Percentiles rank a stretch among this genome's conserved stretches.
Evolutionary conservation across 176 grass and related monocot genomes (phyloP).

Genomic region (Metroxylon sagu): DNA sequence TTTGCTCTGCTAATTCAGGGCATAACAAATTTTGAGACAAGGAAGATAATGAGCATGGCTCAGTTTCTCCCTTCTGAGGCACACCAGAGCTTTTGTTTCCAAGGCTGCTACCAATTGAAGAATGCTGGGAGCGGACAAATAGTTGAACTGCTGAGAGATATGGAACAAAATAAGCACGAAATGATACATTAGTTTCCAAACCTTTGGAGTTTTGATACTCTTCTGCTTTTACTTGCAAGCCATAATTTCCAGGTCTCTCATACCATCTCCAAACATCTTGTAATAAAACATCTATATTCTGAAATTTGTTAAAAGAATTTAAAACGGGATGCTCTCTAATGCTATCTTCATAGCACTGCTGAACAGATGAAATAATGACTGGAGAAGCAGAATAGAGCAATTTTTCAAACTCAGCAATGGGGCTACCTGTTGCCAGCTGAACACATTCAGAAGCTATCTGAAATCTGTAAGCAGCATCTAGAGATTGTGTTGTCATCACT

Average conservation of each 20-base stretch:
- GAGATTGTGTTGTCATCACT: background rate
- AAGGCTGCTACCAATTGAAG: too few species aligned
- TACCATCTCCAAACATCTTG: constrained; percentile 4
- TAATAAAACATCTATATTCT: background rate
- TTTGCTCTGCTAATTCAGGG: too few species aligned
- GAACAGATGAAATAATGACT: constrained; percentile 1
- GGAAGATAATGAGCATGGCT: too few species aligned
- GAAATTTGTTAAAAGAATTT: background rate
- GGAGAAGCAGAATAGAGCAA: constrained; percentile 6
- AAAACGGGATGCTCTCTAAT: too few species aligned
- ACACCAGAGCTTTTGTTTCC: too few species aligned
- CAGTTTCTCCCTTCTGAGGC: too few species aligned
- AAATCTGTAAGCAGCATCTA: background rate
- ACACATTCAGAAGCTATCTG: background rate
- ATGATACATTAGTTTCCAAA: background rate
- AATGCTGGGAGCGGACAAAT: background rate
- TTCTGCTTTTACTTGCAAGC: constrained; percentile 6
- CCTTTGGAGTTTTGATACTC: background rate
- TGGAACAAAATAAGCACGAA: constrained; percentile 1
- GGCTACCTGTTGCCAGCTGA: constrained; percentile 1
- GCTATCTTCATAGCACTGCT: too few species aligned
- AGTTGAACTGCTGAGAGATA: constrained; percentile 3
- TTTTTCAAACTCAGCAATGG: constrained; percentile 12
- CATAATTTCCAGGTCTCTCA: background rate
- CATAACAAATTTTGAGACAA: too few species aligned